Evolutionary conservation across 1,139 yeast genomes (phyloP), one percentile per base, ranked within the genome.

Genomic region (Suhomyces chickasaworum): DNA sequence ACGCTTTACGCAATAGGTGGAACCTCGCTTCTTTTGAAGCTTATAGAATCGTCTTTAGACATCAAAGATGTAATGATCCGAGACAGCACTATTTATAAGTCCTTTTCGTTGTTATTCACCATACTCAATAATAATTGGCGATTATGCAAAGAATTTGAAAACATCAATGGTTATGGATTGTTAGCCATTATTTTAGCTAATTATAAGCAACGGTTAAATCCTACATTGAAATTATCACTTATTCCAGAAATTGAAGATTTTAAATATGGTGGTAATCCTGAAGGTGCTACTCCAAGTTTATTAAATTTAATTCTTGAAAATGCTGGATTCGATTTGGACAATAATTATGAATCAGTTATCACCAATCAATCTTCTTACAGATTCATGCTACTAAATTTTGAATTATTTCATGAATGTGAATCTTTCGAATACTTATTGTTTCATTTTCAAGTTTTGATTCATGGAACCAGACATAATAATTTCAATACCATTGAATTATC

Each of bases 381-480:
- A 39, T 56, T 56, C 34, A 52, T 73, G 35, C 52, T 71, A 1
- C 57, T 73, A 20, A 65, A 71, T 49, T 69, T 72, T 47, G 74
- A 71, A 7, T 54, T 73, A 13, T 71, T 63, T 51, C 55, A 52
- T 34, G 74, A 68, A 17, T 53, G 71, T 1, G 79, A 74, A 32
- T 68, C 81, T 0, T 71, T 82, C 42, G 69, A 77, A 37, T 74
- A 73, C 46, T 63, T 85, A 8, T 62, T 84, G 4, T 75, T 74
- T 46, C 91, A 86, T 51, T 69, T 85, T 42, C 73, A 76, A 2
- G 76, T 76, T 1, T 72, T 87, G 49, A 65, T 80, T 7, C 71
- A 72, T 37, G 78, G 73, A 17, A 80, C 87, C 37, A 75, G 70
- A 48, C 78, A 72, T 57, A 67, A 65, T 17, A 59, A 68, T 1